Base-by-base conservation (phyloP, 371 early-diverging fungal genomes). In the Batkoa obscura region DNA sequence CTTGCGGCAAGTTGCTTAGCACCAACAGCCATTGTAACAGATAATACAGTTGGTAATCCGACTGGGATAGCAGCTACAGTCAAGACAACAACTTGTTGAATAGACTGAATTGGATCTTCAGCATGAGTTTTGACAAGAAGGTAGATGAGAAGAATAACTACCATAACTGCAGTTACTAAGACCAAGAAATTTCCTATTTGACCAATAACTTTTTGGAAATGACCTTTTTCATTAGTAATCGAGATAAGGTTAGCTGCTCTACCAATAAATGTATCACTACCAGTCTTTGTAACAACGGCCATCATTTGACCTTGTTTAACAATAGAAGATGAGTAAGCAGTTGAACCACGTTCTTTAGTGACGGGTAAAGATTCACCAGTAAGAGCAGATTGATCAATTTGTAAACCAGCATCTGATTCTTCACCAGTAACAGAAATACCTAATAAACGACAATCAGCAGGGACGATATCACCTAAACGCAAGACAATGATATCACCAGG, bases 11-110 rank as follows among this genome's bases (percentile, higher is more conserved):
- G 72, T 66, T 93, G 83, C 61, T 83, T 81, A 32, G 95, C 90
- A 60, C 94, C 94, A 43, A 93, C 81, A 8, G 94, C 94, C 88
- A 94, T 90, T 47, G 94, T 94, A 12, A 92, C 92, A 1, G 93
- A 89, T 75, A 95, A 77, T 58, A 94, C 92, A n/a, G 96, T 90
- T 8, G 91, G 94, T 31, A 94, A 75, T 62, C 94, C 91, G 57
- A 94, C 90, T 36, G 97, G 97, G 59, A 97, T 94, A 56, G 96
- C 96, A 54, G 95, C 94, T 45, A 95, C 84, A 8, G 95, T 93
- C 45, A 96, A 69, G 38, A 93, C 81, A 0, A 95, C 80, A 60
- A 90, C 87, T 47, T 86, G 72, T 53, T 83, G 70, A 50, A 96
- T 72, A 2, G 86, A 75, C 3, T 68, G 66, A 36, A 86, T 60